Percentiles rank a stretch among this genome's conserved stretches.
phyloP scores from a whole-genome alignment of 148 eudicot species.

The Heliosperma pusillum region DNA sequence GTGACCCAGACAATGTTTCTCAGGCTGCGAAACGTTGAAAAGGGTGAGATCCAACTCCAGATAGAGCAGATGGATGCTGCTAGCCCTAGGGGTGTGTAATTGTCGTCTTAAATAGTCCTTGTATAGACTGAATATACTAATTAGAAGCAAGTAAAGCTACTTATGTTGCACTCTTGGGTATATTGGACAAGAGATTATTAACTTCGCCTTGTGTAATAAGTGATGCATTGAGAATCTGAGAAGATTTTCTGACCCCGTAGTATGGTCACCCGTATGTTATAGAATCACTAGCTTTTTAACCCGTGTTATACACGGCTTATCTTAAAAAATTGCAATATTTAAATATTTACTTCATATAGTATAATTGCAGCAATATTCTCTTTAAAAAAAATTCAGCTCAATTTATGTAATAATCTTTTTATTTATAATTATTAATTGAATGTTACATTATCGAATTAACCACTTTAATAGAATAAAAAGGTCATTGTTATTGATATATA shows the following conservation, averaged over 20 bases:
- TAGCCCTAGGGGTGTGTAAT: not conserved
- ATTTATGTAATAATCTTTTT: too few species aligned
- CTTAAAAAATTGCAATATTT: too few species aligned
- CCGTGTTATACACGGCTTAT: too few species aligned
- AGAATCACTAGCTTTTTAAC: too few species aligned
- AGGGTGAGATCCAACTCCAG: conserved; percentile 38
- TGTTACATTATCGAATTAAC: too few species aligned
- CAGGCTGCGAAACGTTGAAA: conserved; percentile 31
- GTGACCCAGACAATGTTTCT: conserved; percentile 37
- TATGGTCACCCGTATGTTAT: not conserved
- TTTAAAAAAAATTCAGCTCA: too few species aligned
- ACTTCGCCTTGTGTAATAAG: not conserved
- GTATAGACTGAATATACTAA: not conserved
- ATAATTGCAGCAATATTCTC: too few species aligned
- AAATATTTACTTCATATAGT: too few species aligned
- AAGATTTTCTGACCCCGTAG: not conserved
- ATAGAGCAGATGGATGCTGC: conserved; percentile 28
- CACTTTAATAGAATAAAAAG: too few species aligned
- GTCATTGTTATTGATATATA: too few species aligned
- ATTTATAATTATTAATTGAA: too few species aligned
- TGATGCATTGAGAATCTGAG: too few species aligned
- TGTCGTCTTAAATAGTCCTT: not conserved
- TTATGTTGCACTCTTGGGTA: not conserved
- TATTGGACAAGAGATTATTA: not conserved
- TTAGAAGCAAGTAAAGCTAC: not conserved